Evolutionary conservation across 176 grass and related monocot genomes (phyloP).

Genomic region (Otatea glauca): DNA sequence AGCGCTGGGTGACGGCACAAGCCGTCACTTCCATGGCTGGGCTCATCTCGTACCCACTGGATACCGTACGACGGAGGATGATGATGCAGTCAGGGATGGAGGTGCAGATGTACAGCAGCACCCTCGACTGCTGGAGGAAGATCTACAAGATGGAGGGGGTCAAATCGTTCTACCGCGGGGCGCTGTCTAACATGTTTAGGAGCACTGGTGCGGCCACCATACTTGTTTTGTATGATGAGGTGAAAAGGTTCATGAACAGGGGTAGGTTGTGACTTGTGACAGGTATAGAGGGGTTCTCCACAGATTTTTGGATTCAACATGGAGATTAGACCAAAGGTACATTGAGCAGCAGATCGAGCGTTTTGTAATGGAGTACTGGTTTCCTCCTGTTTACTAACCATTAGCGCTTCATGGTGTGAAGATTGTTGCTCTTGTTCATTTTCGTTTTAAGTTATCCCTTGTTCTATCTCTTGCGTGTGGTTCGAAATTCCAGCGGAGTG

Average conservation of each 20-base stretch:
- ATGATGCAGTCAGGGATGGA: slow-evolving; percentile 98
- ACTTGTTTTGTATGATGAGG: slow-evolving; percentile 92
- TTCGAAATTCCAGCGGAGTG: not conserved
- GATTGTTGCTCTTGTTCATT: slow-evolving; percentile 32
- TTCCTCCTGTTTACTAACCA: slow-evolving; percentile 42
- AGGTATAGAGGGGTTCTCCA: slow-evolving; percentile 27
- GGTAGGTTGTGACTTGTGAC: slow-evolving; percentile 72
- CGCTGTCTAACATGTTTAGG: slow-evolving; percentile 87
- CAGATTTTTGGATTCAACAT: slow-evolving; percentile 44
- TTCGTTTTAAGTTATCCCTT: not conserved
- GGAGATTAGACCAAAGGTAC: slow-evolving; percentile 39
- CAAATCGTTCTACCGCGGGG: slow-evolving; percentile 78
- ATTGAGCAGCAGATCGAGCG: slow-evolving; percentile 41
- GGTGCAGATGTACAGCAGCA: slow-evolving; percentile 69
- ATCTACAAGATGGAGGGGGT: slow-evolving; percentile 81
- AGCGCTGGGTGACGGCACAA: slow-evolving; percentile 82
- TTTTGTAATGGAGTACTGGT: slow-evolving; percentile 40
- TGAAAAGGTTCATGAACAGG: slow-evolving; percentile 85
- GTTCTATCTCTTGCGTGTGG: not conserved
- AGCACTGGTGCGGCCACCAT: slow-evolving; percentile 90
- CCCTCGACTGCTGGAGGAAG: slow-evolving; percentile 88
- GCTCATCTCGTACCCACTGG: slow-evolving; percentile 79
- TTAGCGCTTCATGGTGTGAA: slow-evolving; percentile 31
- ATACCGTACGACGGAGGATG: slow-evolving; percentile 88
- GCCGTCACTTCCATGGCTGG: slow-evolving; percentile 78